Conservation (phyloP, 768 basidiomycete species). For the Russula ochroleuca region DNA sequence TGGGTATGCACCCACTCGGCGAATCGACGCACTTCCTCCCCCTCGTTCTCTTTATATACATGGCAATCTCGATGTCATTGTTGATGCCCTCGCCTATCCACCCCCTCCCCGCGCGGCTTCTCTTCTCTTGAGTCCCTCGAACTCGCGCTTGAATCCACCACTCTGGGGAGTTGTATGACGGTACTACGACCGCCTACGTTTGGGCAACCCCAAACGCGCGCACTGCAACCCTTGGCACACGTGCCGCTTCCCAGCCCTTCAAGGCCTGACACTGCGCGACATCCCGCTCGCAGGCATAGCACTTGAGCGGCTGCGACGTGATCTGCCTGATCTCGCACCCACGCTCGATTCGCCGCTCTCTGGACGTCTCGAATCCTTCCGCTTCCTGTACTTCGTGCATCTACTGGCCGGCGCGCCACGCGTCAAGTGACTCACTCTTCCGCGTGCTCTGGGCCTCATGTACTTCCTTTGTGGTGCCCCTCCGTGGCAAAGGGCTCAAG, state of each 20-base stretch:
- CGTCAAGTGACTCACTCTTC: conserved; percentile 15
- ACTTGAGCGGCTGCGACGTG: conserved; percentile 13
- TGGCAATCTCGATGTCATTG: no score
- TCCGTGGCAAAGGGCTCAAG: conserved; percentile 99
- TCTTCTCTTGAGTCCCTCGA: conserved; percentile 17
- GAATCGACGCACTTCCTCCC: no score
- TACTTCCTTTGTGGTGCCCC: conserved; percentile 98
- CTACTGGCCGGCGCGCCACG: conserved; percentile 20
- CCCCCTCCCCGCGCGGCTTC: not conserved
- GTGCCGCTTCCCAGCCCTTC: conserved; percentile 18
- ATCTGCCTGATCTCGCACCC: conserved; percentile 20
- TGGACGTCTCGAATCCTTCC: conserved; percentile 9
- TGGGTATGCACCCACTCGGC: no score
- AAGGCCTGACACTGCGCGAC: conserved; percentile 16
- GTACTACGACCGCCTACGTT: conserved; percentile 1
- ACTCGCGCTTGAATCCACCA: not conserved
- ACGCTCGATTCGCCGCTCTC: no score
- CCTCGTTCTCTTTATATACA: no score
- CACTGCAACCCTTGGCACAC: conserved; percentile 11
- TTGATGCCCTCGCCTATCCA: not conserved
- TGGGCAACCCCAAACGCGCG: not conserved
- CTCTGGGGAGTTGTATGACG: conserved; percentile 7
- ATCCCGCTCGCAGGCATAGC: conserved; percentile 17
- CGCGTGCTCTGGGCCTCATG: conserved; percentile 67
- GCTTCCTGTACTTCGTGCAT: conserved; percentile 16